These are phyloP conservation scores for Calonectria naviculata DNA, from an alignment of 2,329 filamentous ascomycete genomes.

Conservation along the genomic window DNA sequence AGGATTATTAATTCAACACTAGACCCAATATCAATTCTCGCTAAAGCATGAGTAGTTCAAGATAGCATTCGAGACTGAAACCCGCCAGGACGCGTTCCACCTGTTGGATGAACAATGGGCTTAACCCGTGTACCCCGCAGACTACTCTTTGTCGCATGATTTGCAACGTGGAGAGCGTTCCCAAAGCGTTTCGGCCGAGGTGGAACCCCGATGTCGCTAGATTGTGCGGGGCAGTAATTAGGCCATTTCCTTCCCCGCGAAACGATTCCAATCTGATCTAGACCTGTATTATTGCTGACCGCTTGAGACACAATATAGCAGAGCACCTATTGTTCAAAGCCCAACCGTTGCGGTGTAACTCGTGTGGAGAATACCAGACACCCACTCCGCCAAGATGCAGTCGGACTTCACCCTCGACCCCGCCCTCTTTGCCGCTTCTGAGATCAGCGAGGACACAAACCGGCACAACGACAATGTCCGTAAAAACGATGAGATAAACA, in stretches of 20 bases:
- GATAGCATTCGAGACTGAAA: neutral
- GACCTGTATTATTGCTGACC: neutral
- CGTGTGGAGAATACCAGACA: neutral
- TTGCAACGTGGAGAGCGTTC: neutral
- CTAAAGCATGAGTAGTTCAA: neutral
- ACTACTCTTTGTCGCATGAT: neutral
- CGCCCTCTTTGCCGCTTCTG: neutral
- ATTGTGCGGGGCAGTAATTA: neutral
- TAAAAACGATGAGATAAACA: slow-evolving; percentile 5
- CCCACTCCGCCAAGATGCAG: slow-evolving; percentile 7
- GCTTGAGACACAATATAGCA: neutral
- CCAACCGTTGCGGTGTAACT: neutral
- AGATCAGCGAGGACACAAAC: neutral
- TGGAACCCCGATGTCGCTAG: slow-evolving; percentile 4
- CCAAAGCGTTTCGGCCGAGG: slow-evolving; percentile 1
- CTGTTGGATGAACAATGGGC: neutral
- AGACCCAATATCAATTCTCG: neutral
- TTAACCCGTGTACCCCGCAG: neutral
- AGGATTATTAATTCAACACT: too few relatives aligned
- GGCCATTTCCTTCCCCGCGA: neutral
- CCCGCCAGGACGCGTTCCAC: neutral
- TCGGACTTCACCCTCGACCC: slow-evolving; percentile 10
- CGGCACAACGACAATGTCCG: neutral
- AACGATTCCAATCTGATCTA: neutral
- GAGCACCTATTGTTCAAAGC: neutral